Evolutionary conservation across 129 eudicot species (phyloP).

Genomic region (Kitagawia praeruptora): DNA sequence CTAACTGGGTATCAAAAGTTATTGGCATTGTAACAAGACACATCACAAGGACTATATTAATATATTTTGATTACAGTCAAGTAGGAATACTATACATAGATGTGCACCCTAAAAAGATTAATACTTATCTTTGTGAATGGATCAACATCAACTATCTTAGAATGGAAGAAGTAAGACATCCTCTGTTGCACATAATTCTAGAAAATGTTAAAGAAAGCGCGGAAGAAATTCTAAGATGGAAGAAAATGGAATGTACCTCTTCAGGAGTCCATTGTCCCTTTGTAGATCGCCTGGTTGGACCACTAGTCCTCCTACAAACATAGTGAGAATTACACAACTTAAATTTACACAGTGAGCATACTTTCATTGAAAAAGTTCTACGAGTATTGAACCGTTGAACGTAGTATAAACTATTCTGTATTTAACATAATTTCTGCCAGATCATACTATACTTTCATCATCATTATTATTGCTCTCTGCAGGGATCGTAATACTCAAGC

Average conservation of each 20-base stretch:
- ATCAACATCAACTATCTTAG: not conserved
- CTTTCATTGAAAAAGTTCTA: not conserved
- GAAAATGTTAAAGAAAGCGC: not conserved
- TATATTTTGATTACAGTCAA: not conserved
- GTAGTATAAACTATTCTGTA: not conserved
- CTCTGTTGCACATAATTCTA: not conserved
- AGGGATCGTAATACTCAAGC: not conserved
- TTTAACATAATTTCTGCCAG: not conserved
- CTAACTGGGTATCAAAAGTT: not conserved
- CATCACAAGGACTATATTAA: not conserved
- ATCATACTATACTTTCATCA: not conserved
- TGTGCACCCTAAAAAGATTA: not conserved
- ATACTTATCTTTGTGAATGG: not conserved
- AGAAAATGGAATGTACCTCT: constrained; percentile 44
- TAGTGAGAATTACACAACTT: not conserved
- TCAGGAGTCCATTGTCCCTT: constrained; percentile 87
- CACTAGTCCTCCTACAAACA: constrained; percentile 57
- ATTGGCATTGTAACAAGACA: not conserved
- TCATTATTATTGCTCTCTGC: not conserved
- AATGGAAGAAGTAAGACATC: not conserved
- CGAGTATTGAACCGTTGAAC: not conserved
- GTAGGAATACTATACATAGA: not conserved
- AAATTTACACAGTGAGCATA: not conserved
- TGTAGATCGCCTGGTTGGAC: constrained; percentile 87
- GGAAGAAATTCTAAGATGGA: not conserved